Conservation (phyloP, 768 basidiomycete species). For the Tulasnella sp. region DNA sequence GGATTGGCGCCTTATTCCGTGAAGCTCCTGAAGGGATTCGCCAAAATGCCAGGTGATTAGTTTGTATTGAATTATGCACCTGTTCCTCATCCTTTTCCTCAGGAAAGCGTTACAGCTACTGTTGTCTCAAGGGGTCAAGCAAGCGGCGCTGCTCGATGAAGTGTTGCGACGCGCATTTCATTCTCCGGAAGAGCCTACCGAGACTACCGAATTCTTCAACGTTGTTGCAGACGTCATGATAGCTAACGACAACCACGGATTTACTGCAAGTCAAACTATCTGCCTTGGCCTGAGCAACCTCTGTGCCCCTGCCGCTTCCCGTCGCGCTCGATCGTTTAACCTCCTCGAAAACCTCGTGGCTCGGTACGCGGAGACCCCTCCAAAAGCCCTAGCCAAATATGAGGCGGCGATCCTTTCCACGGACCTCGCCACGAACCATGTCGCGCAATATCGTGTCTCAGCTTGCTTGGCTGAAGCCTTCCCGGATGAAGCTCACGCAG, state of each 20-base stretch:
- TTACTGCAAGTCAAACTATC: slow-evolving; percentile 71
- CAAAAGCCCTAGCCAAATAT: slow-evolving; percentile 59
- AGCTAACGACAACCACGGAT: slow-evolving; percentile 57
- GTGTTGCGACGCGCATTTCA: slow-evolving; percentile 72
- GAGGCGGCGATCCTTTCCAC: slow-evolving; percentile 73
- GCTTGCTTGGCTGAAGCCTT: slow-evolving; percentile 79
- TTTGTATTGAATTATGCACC: too few relatives aligned
- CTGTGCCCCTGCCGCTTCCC: slow-evolving; percentile 64
- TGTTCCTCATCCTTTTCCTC: slow-evolving; percentile 5
- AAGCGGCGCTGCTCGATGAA: slow-evolving; percentile 63
- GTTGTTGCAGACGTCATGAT: slow-evolving; percentile 72
- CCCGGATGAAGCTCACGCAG: slow-evolving; percentile 60
- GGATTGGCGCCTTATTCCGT: slow-evolving; percentile 66
- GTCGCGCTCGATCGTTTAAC: slow-evolving; percentile 76
- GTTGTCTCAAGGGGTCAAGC: slow-evolving; percentile 59
- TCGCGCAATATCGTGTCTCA: slow-evolving; percentile 77
- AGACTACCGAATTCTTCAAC: slow-evolving; percentile 73
- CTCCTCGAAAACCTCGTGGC: slow-evolving; percentile 70
- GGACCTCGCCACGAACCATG: slow-evolving; percentile 74
- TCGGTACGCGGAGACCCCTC: slow-evolving; percentile 63
- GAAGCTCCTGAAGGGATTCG: slow-evolving; percentile 56
- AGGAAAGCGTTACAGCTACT: slow-evolving; percentile 80
- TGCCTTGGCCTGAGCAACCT: slow-evolving; percentile 85
- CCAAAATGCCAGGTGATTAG: slow-evolving; percentile 57
- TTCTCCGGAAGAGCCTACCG: slow-evolving; percentile 56